phyloP scores from a whole-genome alignment of 768 basidiomycete species.

The Gloeopeniophorella convolvens region DNA sequence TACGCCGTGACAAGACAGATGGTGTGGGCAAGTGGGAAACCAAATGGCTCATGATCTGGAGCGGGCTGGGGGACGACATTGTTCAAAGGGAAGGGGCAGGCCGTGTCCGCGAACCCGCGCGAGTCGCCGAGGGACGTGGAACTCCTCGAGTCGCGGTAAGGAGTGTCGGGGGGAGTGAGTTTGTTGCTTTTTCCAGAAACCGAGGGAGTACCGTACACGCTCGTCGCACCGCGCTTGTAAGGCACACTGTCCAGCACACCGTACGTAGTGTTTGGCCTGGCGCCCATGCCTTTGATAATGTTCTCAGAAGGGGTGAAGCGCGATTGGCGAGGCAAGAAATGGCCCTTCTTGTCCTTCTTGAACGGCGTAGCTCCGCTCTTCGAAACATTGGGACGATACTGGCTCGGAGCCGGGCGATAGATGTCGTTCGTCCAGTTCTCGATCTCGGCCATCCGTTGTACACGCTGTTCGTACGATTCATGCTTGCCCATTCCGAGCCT shows the following conservation, averaged over 20 bases:
- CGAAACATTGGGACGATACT: constrained; percentile 83
- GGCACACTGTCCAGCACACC: constrained; percentile 57
- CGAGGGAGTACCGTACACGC: constrained; percentile 25
- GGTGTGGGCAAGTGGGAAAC: constrained; percentile 88
- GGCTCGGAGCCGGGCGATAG: constrained; percentile 85
- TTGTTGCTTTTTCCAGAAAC: constrained; percentile 38
- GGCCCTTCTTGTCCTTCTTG: constrained; percentile 48
- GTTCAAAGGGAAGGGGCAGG: constrained; percentile 88
- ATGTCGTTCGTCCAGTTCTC: constrained; percentile 97
- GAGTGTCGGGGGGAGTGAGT: constrained; percentile 67
- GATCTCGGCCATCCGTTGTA: constrained; percentile 83
- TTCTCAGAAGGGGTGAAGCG: constrained; percentile 72
- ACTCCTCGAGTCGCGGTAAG: constrained; percentile 71
- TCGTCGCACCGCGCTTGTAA: constrained; percentile 49
- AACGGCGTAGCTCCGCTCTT: constrained; percentile 50
- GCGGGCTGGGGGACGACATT: constrained; percentile 93
- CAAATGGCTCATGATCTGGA: constrained; percentile 88
- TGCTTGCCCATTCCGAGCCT: constrained; percentile 87
- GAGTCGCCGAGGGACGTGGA: constrained; percentile 66
- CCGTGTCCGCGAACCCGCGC: constrained; percentile 51
- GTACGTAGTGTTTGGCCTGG: constrained; percentile 57
- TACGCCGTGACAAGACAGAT: constrained; percentile 98
- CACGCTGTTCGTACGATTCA: constrained; percentile 89
- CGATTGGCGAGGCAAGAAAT: constrained; percentile 61
- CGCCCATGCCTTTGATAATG: constrained; percentile 42